Base-by-base conservation (phyloP, 495 filamentous ascomycete genomes). In the Tuber brumale region DNA sequence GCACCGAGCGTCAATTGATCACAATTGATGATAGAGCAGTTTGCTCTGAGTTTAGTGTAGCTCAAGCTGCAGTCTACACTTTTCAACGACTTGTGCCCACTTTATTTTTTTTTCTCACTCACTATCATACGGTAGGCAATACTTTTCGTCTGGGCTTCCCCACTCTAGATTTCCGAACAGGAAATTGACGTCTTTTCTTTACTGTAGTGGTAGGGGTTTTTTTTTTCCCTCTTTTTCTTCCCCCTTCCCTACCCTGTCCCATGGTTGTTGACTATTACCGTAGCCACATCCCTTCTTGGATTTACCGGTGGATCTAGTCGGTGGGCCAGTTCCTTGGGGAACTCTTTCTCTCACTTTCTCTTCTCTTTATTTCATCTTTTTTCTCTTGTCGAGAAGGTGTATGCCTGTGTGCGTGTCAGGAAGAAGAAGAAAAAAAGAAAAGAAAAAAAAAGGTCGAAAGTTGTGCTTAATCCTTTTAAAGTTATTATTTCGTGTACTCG, bases 1-100 rank as follows among this genome's bases (percentile, higher is more conserved):
- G 79, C 78, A 80, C 78, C 78, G 78, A 80, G 78, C 78, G 78
- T 71, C 77, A 77, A 80, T 76, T 75, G 78, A 80, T 80, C 78
- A 80, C 76, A 80, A 80, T 80, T 79, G 72, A 73, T 79, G 76
- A 79, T 74, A 75, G 73, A 77, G 70, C 71, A 71, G 73, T 79
- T 79, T 79, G 39, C 78, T 79, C 78, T 80, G 72, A 73, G 73
- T 80, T 79, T 79, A 71, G 76, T 80, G 75, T 19, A 76, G 70
- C 70, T 66, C 57, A 19, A 66, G 78, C 72, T 78, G 76, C 72
- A 71, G 57, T 73, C 72, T 76, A 69, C 73, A 77, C 74, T 79
- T 80, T 71, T 75, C 66, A 76, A 77, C 78, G 76, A 80, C 74
- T 79, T 74, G 75, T 70, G 70, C 75, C 76, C 73, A 76, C 41